A percentile compares a stretch with the other conserved stretches of the same genome.
phyloP scores from a whole-genome alignment of 495 filamentous ascomycete species.

The Lasiosphaeria ovina region DNA sequence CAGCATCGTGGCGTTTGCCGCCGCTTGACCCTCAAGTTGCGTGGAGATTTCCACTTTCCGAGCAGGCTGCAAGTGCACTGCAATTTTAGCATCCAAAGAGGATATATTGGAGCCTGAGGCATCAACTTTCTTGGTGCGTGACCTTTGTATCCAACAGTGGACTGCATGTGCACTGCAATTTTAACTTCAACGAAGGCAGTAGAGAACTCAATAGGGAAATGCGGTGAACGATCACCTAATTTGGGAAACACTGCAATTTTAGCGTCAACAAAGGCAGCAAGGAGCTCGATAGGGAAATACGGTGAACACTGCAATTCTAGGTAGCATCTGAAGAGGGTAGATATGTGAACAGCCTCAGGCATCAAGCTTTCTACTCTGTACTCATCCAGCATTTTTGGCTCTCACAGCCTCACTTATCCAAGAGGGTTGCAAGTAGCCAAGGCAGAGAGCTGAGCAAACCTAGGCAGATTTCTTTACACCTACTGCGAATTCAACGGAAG shows the following conservation, averaged over 20 bases:
- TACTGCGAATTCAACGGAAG: background rate
- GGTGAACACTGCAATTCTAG: too few species aligned
- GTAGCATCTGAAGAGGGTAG: too few species aligned
- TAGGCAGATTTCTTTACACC: background rate
- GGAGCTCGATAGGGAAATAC: too few species aligned
- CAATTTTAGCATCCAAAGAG: slow-evolving; percentile 8
- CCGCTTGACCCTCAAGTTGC: background rate
- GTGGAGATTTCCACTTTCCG: background rate
- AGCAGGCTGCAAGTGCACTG: background rate
- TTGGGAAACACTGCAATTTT: too few species aligned
- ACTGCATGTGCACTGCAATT: background rate
- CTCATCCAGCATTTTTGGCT: background rate
- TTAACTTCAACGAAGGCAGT: background rate
- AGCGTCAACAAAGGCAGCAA: too few species aligned
- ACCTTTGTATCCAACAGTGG: background rate
- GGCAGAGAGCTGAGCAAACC: background rate
- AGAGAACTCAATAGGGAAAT: too few species aligned
- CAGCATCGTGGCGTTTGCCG: background rate
- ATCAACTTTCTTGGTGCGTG: background rate
- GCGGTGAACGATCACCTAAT: too few species aligned
- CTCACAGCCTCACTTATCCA: background rate
- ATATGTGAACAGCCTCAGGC: too few species aligned
- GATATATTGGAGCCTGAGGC: background rate
- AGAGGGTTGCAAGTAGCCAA: background rate
- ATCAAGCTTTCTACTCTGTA: too few species aligned